Evolutionary conservation across 805 yeast species (phyloP).

Genomic region (Candida multigemmis): DNA sequence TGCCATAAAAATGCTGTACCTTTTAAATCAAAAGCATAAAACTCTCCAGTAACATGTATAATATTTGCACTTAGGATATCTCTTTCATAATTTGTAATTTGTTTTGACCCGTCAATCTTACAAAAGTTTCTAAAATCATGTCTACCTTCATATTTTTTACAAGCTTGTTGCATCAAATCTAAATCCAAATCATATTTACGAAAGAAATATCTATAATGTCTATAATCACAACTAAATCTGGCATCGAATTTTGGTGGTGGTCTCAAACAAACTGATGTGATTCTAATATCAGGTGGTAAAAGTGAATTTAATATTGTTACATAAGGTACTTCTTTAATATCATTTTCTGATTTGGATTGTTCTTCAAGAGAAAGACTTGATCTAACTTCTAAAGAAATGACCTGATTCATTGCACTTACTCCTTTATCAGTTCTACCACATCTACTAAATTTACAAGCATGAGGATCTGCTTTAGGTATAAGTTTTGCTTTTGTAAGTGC

Average conservation of each 20-base stretch:
- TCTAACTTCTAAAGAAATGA: constrained; percentile 69
- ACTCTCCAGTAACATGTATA: constrained; percentile 27
- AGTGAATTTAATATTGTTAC: constrained; percentile 64
- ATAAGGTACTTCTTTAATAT: constrained; percentile 67
- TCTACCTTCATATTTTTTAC: constrained; percentile 52
- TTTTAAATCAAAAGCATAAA: constrained; percentile 63
- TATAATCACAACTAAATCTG: constrained; percentile 75
- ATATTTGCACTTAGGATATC: constrained; percentile 48
- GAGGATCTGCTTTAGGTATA: constrained; percentile 51
- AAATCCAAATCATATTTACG: constrained; percentile 48
- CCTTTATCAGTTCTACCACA: constrained; percentile 96
- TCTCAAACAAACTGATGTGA: constrained; percentile 74
- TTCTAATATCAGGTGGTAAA: constrained; percentile 71
- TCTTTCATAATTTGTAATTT: constrained; percentile 72
- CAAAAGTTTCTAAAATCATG: constrained; percentile 94
- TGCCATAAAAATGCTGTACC: constrained; percentile 97
- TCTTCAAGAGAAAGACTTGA: constrained; percentile 58
- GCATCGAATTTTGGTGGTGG: constrained; percentile 87
- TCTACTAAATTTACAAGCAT: constrained; percentile 66
- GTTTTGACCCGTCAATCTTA: constrained; percentile 90
- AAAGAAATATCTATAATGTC: constrained; percentile 85
- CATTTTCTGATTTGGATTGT: constrained; percentile 47
- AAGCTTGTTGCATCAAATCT: constrained; percentile 61
- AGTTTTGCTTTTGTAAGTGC: constrained; percentile 64
- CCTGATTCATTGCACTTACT: constrained; percentile 97